Evolutionary conservation across 1,284 basidiomycete genomes (phyloP), one percentile per base, ranked within the genome.

Genomic region (Leccinum fallax): DNA sequence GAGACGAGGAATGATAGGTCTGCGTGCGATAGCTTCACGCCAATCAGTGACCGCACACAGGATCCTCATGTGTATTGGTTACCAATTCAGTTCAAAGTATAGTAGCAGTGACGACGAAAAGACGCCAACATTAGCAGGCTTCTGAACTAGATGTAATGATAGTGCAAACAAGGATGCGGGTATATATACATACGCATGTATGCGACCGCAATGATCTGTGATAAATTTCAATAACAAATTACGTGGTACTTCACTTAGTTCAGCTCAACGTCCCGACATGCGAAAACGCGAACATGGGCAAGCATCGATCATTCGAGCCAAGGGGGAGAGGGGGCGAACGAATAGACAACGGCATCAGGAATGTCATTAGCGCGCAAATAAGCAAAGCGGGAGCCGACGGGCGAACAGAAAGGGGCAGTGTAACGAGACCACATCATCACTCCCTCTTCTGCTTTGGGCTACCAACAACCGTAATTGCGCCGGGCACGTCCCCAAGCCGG

Each of bases 401-500:
- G 43, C 43, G 19, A 46, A 21, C 43, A 21, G 46, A 46, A 19
- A 21, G 43, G n/a, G 21, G 21, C 21, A 48, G 13, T 15, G 21
- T 48, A 48, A 32, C 13, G 8, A n/a, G 11, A 21, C 24, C 21
- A 3, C 15, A n/a, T 32, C 30, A 34, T 70, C 57, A 71, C 21
- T 65, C 69, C 3, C 36, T 64, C 62, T 71, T 71, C 49, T 63
- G 65, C 65, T 77, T 76, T 21, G n/a, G 10, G 16, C 28, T 56
- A 55, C 61, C 67, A 24, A 68, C 65, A 9, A 59, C 51, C 3
- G 64, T 67, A 21, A 34, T 53, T 6, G 63, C 61, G 1, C 68
- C 63, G 0, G 70, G 66, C 9, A 87, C 70, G 65, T 90, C 86
- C 4, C 90, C 90, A 28, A 92, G 68, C 63, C 80, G 78, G 78